phyloP scores from a whole-genome alignment of 2,329 filamentous ascomycete genomes.

The Fusarium torreyae region DNA sequence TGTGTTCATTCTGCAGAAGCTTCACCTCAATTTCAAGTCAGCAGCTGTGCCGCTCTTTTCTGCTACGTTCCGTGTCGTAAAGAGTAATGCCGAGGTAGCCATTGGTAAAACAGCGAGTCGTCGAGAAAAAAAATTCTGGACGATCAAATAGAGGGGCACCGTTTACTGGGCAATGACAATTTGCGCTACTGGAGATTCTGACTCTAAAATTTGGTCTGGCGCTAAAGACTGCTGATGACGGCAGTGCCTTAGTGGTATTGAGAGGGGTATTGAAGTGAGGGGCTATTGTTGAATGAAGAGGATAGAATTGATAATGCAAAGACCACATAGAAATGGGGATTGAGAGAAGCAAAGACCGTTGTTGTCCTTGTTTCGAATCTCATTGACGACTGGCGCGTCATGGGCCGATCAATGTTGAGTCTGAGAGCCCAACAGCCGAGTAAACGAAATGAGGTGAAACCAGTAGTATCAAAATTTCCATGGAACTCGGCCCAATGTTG shows the following conservation, averaged over 20 bases:
- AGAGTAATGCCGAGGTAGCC: slow-evolving; percentile 42
- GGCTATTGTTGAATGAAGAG: slow-evolving; percentile 21
- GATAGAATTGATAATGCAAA: slow-evolving; percentile 3
- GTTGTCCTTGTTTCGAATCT: neutral
- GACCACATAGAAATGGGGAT: neutral
- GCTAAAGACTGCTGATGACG: slow-evolving; percentile 48
- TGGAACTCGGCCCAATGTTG: slow-evolving; percentile 6
- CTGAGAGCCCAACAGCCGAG: neutral
- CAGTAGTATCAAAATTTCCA: slow-evolving; percentile 1
- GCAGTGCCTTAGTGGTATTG: slow-evolving; percentile 37
- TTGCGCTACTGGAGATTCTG: slow-evolving; percentile 34
- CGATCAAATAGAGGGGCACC: slow-evolving; percentile 37
- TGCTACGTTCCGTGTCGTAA: slow-evolving; percentile 5
- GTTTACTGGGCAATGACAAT: slow-evolving; percentile 38
- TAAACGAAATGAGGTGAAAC: neutral
- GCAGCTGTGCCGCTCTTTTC: slow-evolving; percentile 17
- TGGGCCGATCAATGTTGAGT: neutral
- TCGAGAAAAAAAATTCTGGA: slow-evolving; percentile 29
- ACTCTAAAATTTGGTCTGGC: slow-evolving; percentile 44
- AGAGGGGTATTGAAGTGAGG: slow-evolving; percentile 33
- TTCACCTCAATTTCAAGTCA: slow-evolving; percentile 21
- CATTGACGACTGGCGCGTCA: neutral
- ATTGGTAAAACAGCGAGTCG: slow-evolving; percentile 38
- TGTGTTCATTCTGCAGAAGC: slow-evolving; percentile 38
- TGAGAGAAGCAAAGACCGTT: neutral